Percentiles rank a stretch among this genome's conserved stretches.
phyloP scores from a whole-genome alignment of 2,329 filamentous ascomycete species.

The Dichotomopilus funicola region DNA sequence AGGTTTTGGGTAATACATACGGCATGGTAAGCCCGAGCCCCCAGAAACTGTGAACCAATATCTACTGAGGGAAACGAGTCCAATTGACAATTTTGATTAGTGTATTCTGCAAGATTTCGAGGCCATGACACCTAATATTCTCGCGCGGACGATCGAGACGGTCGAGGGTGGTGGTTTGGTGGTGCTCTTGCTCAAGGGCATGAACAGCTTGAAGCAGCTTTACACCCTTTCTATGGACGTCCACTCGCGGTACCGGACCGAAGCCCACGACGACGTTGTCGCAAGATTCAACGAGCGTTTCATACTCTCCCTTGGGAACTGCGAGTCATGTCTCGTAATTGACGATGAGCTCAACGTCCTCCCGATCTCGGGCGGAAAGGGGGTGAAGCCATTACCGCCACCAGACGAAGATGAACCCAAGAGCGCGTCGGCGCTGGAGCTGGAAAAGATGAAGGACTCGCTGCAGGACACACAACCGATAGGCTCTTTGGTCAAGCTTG shows the following conservation, averaged over 20 bases:
- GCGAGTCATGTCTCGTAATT: constrained; percentile 88
- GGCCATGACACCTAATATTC: constrained; percentile 91
- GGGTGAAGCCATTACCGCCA: constrained; percentile 74
- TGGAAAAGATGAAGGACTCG: constrained; percentile 81
- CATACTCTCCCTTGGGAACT: constrained; percentile 89
- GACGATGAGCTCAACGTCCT: constrained; percentile 97
- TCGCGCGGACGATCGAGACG: constrained; percentile 92
- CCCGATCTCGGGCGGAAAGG: constrained; percentile 92
- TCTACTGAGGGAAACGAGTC: not conserved
- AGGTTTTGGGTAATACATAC: constrained; percentile 95
- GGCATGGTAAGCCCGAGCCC: constrained; percentile 55
- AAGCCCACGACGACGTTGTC: constrained; percentile 90
- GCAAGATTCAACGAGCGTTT: constrained; percentile 98
- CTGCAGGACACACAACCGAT: constrained; percentile 80
- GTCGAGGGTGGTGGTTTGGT: constrained; percentile 94
- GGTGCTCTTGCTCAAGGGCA: constrained; percentile 84
- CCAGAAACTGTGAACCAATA: not conserved
- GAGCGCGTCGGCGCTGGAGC: constrained; percentile 64
- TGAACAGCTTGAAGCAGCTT: constrained; percentile 94
- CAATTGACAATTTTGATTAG: constrained; percentile 16
- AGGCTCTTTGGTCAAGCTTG: constrained; percentile 74
- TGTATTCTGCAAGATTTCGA: constrained; percentile 98
- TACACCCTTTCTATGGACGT: constrained; percentile 98
- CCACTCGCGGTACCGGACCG: constrained; percentile 90
- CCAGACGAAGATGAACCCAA: constrained; percentile 67